These are phyloP conservation scores for Salmacisia buchloeana DNA, from an alignment of 1,284 basidiomycete genomes.

Conservation along the genomic window DNA sequence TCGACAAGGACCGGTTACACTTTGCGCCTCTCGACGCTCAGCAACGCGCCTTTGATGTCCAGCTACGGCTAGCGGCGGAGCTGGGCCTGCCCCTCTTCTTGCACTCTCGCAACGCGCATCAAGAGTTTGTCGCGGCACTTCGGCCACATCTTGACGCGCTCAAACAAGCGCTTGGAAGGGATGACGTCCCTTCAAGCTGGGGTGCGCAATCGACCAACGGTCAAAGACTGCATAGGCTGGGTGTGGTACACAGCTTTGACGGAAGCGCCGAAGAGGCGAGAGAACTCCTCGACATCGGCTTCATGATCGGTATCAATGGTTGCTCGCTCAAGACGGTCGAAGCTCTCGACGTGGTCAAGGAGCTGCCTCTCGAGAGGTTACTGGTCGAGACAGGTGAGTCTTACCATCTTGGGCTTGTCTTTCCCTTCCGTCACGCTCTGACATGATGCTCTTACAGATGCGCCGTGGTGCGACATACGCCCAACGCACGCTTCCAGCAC, in stretches of 20 bases:
- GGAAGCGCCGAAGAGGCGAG: slow-evolving; percentile 64
- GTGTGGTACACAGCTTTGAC: slow-evolving; percentile 80
- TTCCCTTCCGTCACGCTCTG: neutral
- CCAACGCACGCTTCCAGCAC: slow-evolving; percentile 67
- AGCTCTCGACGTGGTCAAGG: slow-evolving; percentile 62
- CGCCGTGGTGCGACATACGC: slow-evolving; percentile 70
- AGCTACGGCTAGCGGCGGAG: slow-evolving; percentile 67
- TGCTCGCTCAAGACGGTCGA: slow-evolving; percentile 76
- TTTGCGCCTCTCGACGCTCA: slow-evolving; percentile 66
- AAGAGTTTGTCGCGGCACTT: slow-evolving; percentile 67
- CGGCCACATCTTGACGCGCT: slow-evolving; percentile 18
- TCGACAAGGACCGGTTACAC: slow-evolving; percentile 78
- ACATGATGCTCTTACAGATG: slow-evolving; percentile 21
- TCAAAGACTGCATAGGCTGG: slow-evolving; percentile 12
- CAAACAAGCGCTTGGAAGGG: neutral
- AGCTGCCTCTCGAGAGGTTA: slow-evolving; percentile 63
- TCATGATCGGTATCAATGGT: slow-evolving; percentile 67
- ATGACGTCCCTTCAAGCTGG: slow-evolving; percentile 11
- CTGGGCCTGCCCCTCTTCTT: slow-evolving; percentile 74
- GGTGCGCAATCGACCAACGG: slow-evolving; percentile 4
- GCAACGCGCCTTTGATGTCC: slow-evolving; percentile 64
- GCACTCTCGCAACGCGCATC: slow-evolving; percentile 65
- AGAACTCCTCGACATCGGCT: slow-evolving; percentile 59
- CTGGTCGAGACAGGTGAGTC: slow-evolving; percentile 70
- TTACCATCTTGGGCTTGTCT: neutral